phyloP scores from a whole-genome alignment of 2,329 filamentous ascomycete species.

The Fusarium napiforme region DNA sequence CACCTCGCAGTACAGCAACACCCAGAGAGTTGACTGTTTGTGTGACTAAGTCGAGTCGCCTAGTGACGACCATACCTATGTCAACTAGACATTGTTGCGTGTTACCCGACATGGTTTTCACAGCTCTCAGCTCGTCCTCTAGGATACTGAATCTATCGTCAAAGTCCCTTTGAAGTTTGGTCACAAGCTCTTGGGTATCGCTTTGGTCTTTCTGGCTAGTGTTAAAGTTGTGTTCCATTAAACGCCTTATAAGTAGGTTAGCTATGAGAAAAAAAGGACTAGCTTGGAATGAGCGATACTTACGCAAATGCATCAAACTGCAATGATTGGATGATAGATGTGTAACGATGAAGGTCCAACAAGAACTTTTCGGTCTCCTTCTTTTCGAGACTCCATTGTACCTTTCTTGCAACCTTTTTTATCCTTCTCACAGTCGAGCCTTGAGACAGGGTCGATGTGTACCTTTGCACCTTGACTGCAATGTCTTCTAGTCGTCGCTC shows the following conservation, averaged over 20 bases:
- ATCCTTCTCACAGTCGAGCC: accelerated
- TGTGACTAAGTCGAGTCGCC: accelerated
- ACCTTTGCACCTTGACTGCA: not conserved
- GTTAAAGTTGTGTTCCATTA: accelerated
- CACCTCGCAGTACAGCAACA: accelerated
- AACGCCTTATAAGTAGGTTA: no score
- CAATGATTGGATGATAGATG: not conserved
- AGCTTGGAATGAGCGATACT: no score
- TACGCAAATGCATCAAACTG: not conserved
- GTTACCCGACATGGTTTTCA: accelerated
- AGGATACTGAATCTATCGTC: accelerated
- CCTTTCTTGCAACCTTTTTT: not conserved
- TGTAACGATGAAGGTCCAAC: accelerated
- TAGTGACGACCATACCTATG: accelerated
- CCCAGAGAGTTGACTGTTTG: not conserved
- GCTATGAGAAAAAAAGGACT: no score
- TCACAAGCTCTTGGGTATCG: not conserved
- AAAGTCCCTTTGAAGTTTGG: not conserved
- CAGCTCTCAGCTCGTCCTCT: not conserved
- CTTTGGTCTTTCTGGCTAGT: not conserved
- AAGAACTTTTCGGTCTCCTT: not conserved
- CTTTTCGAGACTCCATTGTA: not conserved
- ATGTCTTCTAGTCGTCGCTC: accelerated
- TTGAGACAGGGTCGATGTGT: accelerated
- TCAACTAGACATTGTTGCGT: accelerated